These are phyloP conservation scores for Solanum piurae DNA, from an alignment of 257 asterid genomes.

Conservation along the genomic window DNA sequence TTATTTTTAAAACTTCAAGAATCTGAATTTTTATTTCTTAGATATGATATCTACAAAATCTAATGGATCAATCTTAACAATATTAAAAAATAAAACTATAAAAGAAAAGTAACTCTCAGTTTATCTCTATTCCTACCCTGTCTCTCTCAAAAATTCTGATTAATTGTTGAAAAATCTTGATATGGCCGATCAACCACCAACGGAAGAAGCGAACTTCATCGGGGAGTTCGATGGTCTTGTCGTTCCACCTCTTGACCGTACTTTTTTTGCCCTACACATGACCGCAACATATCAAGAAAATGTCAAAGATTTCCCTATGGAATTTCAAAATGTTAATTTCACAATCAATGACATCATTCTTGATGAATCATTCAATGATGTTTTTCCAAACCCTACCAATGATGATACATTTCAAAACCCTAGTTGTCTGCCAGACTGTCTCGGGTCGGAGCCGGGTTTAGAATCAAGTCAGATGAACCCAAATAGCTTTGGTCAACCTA, in stretches of 20 bases:
- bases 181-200: constrained; percentile 26
- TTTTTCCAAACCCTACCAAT: constrained; percentile 13
- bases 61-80: too few species aligned
- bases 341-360: constrained; percentile 39
- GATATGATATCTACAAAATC: too few species aligned
- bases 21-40: too few species aligned
- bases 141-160: not conserved
- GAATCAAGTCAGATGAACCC: not conserved
- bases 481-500: not conserved
- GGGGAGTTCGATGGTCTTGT: constrained; percentile 22
- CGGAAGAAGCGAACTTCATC: not conserved
- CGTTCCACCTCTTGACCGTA: constrained; percentile 26
- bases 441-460: not conserved
- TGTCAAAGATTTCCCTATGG: not conserved
- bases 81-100: not conserved
- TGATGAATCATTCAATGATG: constrained; percentile 54
- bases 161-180: not conserved
- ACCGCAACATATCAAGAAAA: not conserved
- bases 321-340: constrained; percentile 11
- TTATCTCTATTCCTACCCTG: not conserved
- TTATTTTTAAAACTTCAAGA: too few species aligned
- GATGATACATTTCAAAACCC: not conserved
- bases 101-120: not conserved
- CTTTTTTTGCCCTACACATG: constrained; percentile 23
- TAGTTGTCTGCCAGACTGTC: not conserved